Conservation (phyloP, 805 yeast genomes). For the Wickerhamomyces subpelliculosus region DNA sequence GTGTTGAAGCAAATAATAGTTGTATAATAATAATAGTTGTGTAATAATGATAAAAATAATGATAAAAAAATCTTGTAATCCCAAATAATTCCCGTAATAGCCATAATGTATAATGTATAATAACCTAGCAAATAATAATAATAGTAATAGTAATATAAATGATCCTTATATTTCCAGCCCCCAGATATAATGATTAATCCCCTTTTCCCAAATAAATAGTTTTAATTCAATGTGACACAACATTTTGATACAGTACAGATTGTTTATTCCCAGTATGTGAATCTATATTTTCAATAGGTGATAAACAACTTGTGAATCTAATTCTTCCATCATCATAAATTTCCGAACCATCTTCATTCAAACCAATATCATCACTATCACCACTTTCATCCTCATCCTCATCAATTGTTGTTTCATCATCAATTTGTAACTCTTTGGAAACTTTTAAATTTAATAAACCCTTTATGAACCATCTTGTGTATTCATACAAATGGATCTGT, state of each 20-base stretch:
- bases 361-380: neutral
- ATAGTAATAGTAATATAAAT: too few species aligned
- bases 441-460: constrained; percentile 5
- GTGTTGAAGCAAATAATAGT: too few species aligned
- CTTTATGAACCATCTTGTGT: neutral
- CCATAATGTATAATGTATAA: too few species aligned
- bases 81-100: neutral
- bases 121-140: too few species aligned
- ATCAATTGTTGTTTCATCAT: neutral
- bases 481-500: constrained; percentile 5
- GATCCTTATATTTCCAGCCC: too few species aligned
- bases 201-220: too few species aligned
- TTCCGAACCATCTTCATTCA: neutral
- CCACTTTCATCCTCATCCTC: neutral
- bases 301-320: too few species aligned
- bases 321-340: too few species aligned
- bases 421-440: neutral
- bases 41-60: too few species aligned
- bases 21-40: too few species aligned
- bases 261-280: neutral
- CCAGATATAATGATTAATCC: too few species aligned
- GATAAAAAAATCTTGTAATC: neutral
- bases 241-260: neutral
- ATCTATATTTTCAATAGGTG: too few species aligned
- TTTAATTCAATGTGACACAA: neutral